Percentiles rank a stretch among this genome's conserved stretches.
phyloP scores from a whole-genome alignment of 73 alveolate species.

The Blepharisma japonicum region DNA sequence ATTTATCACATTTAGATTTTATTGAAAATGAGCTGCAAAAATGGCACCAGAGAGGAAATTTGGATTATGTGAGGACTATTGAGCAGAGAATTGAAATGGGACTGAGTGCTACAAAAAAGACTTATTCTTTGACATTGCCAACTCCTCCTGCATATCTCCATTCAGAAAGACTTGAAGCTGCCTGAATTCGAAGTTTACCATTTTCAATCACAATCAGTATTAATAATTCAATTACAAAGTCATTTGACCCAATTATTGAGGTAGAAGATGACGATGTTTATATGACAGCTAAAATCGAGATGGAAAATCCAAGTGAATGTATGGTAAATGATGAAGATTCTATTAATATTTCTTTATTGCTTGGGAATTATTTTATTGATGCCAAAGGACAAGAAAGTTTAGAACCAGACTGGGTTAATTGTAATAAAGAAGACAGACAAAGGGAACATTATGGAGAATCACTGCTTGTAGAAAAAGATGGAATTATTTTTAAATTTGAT shows the following conservation, averaged over 20 bases:
- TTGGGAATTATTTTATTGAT: constrained; percentile 58
- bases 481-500: constrained; percentile 8
- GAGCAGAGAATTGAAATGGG: neutral
- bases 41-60: neutral
- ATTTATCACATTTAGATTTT: constrained; percentile 4
- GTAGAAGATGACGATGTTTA: constrained; percentile 20
- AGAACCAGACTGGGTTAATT: constrained; percentile 37
- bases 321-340: neutral
- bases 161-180: constrained; percentile 4
- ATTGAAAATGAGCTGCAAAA: neutral
- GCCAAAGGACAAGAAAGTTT: constrained; percentile 50
- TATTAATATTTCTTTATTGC: constrained; percentile 41
- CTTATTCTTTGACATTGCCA: neutral
- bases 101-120: constrained; percentile 7
- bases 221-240: no score
- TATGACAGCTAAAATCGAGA: neutral
- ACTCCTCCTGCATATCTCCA: constrained; percentile 6
- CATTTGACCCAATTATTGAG: neutral
- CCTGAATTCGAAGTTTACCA: constrained; percentile 6
- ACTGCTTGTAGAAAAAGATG: neutral
- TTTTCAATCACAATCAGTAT: neutral
- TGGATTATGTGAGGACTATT: constrained; percentile 1
- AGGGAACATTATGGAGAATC: neutral
- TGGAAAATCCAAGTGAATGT: neutral
- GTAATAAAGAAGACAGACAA: constrained; percentile 13